Base-by-base conservation (phyloP, 306 rosid species). In the Chamaecrista fasciculata region DNA sequence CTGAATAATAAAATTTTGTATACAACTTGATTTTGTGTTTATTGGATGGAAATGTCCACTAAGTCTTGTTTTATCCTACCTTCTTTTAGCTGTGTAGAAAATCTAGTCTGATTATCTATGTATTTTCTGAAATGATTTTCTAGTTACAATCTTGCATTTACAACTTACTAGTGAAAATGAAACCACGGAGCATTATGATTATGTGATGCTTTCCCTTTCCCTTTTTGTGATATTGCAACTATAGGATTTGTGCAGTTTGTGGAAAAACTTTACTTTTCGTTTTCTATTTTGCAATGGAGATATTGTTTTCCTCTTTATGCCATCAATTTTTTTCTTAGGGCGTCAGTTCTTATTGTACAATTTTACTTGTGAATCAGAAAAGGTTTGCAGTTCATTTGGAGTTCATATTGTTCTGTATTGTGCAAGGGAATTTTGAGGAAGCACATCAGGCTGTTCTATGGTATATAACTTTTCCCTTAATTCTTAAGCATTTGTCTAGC, bases 351-450 rank as follows among this genome's bases (percentile, higher is more conserved):
- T 58, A 34, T 24, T 47, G 46, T 67, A 24, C 33, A 40, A 42
- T 71, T 82, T 84, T 80, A 19, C 62, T 73, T 76, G 49, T 63
- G 71, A 71, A 40, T 79, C 92, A 92, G 98, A 72, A 77, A 40
- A 82, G 76, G 39, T 77, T 57, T 75, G 66, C 71, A 20, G 86
- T 93, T 71, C 83, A 81, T 37, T 63, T 85, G 26, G 93, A 90
- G 81, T 70, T 74, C 73, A 80, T 86, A 37, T 43, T 86, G n/a
- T 85, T 82, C 78, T 80, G 73, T 72, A 85, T 90, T 71, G 42
- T 77, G 67, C 74, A 81, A 67, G 88, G 87, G 71, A 74, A 81
- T 74, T 37, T 53, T 43, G 77, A 56, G 55, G 88, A 80, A 24
- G 96, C 96, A 42, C 63, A 84, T 74, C 82, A 73, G 40, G 83